Conservation (phyloP, 2,329 filamentous ascomycete genomes). For the Calonectria crousiana region DNA sequence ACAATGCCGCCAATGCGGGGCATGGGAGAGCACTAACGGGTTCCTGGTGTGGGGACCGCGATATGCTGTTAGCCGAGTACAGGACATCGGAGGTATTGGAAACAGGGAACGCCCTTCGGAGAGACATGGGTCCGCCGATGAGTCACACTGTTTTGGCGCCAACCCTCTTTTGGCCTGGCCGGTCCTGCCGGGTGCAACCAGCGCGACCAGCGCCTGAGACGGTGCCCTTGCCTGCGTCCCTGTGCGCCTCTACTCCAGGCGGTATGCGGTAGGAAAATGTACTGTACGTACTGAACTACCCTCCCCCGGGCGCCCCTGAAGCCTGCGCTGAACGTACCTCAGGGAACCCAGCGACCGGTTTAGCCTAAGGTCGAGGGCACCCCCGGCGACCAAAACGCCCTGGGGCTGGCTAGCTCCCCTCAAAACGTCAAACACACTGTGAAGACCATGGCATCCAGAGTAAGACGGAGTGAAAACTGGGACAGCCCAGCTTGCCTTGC, state of each 20-base stretch:
- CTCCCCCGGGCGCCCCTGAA: background rate
- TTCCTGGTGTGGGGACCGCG: background rate
- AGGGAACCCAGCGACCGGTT: background rate
- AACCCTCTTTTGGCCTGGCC: constrained; percentile 47
- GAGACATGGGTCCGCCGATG: constrained; percentile 47
- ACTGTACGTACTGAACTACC: constrained; percentile 6
- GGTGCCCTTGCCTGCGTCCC: constrained; percentile 31
- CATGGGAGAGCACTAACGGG: constrained; percentile 31
- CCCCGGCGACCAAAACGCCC: constrained; percentile 10
- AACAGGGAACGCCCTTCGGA: constrained; percentile 39
- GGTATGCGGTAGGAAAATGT: background rate
- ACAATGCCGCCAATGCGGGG: constrained; percentile 38
- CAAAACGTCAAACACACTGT: background rate
- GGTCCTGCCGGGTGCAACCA: constrained; percentile 32
- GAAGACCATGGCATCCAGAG: background rate
- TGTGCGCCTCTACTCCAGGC: constrained; percentile 15
- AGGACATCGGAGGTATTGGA: constrained; percentile 31
- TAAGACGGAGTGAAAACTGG: constrained; percentile 8
- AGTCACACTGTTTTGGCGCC: constrained; percentile 50
- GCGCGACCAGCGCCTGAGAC: constrained; percentile 39
- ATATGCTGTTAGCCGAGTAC: constrained; percentile 25
- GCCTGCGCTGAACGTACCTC: background rate
- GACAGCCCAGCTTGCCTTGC: constrained; percentile 33
- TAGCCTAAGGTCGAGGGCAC: background rate
- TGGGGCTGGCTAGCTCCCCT: constrained; percentile 8